A percentile compares a stretch with the other conserved stretches of the same genome.
phyloP scores from a whole-genome alignment of 306 rosid species.

The Gynostemma pentaphyllum region DNA sequence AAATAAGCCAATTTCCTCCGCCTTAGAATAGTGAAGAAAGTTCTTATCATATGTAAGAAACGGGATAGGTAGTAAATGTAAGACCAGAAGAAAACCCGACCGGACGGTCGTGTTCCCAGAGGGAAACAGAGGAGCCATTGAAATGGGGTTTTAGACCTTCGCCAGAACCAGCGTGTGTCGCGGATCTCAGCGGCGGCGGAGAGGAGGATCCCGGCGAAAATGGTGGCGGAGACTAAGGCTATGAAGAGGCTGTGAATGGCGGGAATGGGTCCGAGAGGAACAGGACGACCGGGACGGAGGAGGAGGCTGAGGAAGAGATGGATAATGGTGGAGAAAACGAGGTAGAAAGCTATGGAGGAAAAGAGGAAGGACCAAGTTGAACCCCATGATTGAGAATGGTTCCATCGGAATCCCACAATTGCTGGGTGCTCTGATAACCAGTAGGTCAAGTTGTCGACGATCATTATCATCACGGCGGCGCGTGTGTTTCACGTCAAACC shows the following conservation, averaged over 20 bases:
- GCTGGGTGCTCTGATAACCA: slow-evolving; percentile 86
- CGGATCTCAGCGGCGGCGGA: slow-evolving; percentile 71
- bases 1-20: slow-evolving; percentile 38
- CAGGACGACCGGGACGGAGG: slow-evolving; percentile 24
- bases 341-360: slow-evolving; percentile 40
- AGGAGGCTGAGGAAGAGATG: slow-evolving; percentile 26
- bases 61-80: slow-evolving; percentile 62
- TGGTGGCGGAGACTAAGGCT: slow-evolving; percentile 48
- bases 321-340: slow-evolving; percentile 33
- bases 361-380: slow-evolving; percentile 87
- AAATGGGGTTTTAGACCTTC: slow-evolving; percentile 63
- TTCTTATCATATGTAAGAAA: slow-evolving; percentile 61
- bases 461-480: slow-evolving; percentile 17
- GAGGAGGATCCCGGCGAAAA: slow-evolving; percentile 59
- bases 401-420: slow-evolving; percentile 81
- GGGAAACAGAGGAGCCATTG: slow-evolving; percentile 97
- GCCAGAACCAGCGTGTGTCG: slow-evolving; percentile 95
- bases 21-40: slow-evolving; percentile 38
- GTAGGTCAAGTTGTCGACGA: slow-evolving; percentile 31
- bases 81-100: slow-evolving; percentile 97
- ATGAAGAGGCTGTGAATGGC: slow-evolving; percentile 68
- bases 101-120: slow-evolving; percentile 75
- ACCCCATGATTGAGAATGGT: slow-evolving; percentile 56
- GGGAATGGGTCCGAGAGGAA: slow-evolving; percentile 75
- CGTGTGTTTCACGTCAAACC: not conserved